Percentiles rank a stretch among this genome's conserved stretches.
Conservation (phyloP, 805 yeast species). For the Helenozyma baotianmanensis region DNA sequence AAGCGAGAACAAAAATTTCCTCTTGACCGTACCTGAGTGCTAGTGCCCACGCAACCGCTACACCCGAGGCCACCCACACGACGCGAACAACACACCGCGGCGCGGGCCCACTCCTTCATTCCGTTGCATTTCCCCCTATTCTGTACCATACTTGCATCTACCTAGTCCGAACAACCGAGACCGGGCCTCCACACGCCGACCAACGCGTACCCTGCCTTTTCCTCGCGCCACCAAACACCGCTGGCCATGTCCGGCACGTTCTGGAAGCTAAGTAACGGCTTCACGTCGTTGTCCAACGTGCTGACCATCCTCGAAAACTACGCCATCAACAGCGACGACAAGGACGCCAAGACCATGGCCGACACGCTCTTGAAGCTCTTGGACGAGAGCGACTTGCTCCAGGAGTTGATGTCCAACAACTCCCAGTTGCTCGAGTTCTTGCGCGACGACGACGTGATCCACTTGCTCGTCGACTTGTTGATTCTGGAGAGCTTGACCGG, state of each 20-base stretch:
- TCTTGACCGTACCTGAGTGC: too few relatives aligned
- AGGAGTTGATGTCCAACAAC: slow-evolving; percentile 67
- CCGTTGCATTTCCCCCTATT: too few relatives aligned
- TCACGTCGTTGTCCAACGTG: slow-evolving; percentile 39
- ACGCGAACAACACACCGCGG: too few relatives aligned
- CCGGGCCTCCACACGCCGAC: too few relatives aligned
- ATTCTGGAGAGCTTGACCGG: slow-evolving; percentile 19
- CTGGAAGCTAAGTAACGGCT: slow-evolving; percentile 46
- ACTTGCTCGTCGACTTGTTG: slow-evolving; percentile 35
- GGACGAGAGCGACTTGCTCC: slow-evolving; percentile 39
- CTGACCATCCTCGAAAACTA: slow-evolving; percentile 36
- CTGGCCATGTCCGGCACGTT: slow-evolving; percentile 46
- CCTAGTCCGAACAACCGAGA: too few relatives aligned
- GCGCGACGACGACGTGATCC: slow-evolving; percentile 41
- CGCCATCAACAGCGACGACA: slow-evolving; percentile 16
- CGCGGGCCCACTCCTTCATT: too few relatives aligned
- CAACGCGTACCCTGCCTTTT: too few relatives aligned
- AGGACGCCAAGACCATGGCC: slow-evolving; percentile 12
- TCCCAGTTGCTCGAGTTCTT: slow-evolving; percentile 71
- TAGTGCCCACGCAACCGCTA: too few relatives aligned
- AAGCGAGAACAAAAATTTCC: neutral
- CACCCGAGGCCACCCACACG: too few relatives aligned
- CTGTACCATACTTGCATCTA: too few relatives aligned
- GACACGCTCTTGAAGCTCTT: slow-evolving; percentile 31
- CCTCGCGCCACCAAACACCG: too few relatives aligned